Percentiles rank a stretch among this genome's conserved stretches.
Conservation (phyloP, 2,329 filamentous ascomycete genomes). For the Penicillium sp. region DNA sequence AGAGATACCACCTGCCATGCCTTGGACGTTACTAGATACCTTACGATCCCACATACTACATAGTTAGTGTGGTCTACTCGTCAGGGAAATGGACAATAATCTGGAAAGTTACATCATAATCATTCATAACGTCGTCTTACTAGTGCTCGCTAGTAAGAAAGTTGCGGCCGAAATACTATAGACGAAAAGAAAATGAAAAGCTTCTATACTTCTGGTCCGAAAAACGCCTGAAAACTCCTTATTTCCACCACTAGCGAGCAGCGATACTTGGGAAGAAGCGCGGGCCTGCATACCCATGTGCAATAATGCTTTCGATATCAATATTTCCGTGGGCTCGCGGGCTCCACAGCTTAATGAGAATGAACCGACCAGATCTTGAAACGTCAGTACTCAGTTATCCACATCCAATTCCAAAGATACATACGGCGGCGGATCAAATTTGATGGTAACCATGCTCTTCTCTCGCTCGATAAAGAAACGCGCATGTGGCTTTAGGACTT, state of each 20-base stretch:
- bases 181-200: not conserved
- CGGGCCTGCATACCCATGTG: constrained; percentile 79
- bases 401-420: constrained; percentile 9
- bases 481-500: constrained; percentile 69
- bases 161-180: not conserved
- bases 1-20: not conserved
- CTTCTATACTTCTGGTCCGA: not conserved
- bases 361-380: constrained; percentile 69
- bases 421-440: constrained; percentile 57
- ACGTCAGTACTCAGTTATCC: not conserved
- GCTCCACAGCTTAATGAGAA: constrained; percentile 88
- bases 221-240: not conserved
- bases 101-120: not conserved
- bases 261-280: constrained; percentile 69
- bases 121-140: constrained; percentile 2
- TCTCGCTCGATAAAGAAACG: constrained; percentile 79
- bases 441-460: constrained; percentile 81
- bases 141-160: not conserved
- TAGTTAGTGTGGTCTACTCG: no score
- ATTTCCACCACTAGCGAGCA: not conserved
- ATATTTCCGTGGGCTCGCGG: constrained; percentile 73
- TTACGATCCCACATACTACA: not conserved
- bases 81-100: not conserved
- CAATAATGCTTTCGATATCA: constrained; percentile 82
- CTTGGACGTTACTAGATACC: not conserved